phyloP scores from a whole-genome alignment of 352 stramenopile genomes.

The Phytophthora gonapodyides region DNA sequence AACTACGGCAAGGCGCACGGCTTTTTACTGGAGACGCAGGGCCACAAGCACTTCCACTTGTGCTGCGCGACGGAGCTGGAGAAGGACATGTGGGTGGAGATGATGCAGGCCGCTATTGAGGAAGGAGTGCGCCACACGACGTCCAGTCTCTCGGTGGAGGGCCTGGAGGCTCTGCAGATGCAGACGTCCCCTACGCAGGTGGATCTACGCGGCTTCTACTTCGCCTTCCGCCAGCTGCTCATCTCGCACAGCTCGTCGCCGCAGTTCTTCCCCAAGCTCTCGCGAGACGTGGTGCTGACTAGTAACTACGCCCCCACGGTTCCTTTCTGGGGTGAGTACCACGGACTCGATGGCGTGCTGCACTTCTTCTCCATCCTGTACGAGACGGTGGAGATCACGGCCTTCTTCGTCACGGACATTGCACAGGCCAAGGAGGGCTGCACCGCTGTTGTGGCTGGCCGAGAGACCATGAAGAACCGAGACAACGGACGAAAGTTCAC shows the following conservation, averaged over 20 bases:
- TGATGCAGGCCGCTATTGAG: slow-evolving; percentile 90
- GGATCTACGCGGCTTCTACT: slow-evolving; percentile 87
- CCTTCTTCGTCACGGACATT: slow-evolving; percentile 90
- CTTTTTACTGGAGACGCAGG: slow-evolving; percentile 87
- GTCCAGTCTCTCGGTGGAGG: slow-evolving; percentile 32
- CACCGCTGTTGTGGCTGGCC: slow-evolving; percentile 79
- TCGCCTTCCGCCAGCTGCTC: slow-evolving; percentile 84
- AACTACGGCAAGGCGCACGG: slow-evolving; percentile 90
- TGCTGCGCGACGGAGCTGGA: slow-evolving; percentile 87
- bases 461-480: slow-evolving; percentile 90
- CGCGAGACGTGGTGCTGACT: slow-evolving; percentile 80
- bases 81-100: slow-evolving; percentile 92
- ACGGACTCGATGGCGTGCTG: slow-evolving; percentile 84
- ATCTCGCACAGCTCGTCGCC: slow-evolving; percentile 89
- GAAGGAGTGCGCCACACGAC: slow-evolving; percentile 39
- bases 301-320: slow-evolving; percentile 90
- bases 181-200: slow-evolving; percentile 77
- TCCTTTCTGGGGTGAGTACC: slow-evolving; percentile 89
- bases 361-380: slow-evolving; percentile 92
- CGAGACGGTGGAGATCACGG: slow-evolving; percentile 88
- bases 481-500: slow-evolving; percentile 89
- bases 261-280: slow-evolving; percentile 90
- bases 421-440: slow-evolving; percentile 83
- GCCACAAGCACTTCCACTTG: slow-evolving; percentile 89
- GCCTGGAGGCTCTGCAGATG: slow-evolving; percentile 37